phyloP scores from a whole-genome alignment of 805 yeast species.

The Candida easanensis region DNA sequence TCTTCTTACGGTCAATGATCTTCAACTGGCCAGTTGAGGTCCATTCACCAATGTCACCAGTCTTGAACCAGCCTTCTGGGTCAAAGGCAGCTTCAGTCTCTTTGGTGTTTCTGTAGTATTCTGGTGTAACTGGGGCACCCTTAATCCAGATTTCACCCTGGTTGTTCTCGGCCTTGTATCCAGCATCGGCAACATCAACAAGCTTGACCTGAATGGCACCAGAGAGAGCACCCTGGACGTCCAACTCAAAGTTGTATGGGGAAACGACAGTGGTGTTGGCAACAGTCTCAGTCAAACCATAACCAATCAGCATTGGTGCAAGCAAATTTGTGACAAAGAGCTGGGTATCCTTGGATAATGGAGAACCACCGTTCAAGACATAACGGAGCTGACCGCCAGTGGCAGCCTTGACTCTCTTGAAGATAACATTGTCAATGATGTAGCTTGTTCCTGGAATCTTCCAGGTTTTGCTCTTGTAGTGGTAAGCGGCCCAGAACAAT shows the following conservation, averaged over 20 bases:
- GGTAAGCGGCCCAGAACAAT: slow-evolving; percentile 85
- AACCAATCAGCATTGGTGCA: slow-evolving; percentile 88
- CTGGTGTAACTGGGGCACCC: slow-evolving; percentile 71
- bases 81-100: slow-evolving; percentile 75
- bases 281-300: slow-evolving; percentile 94
- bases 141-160: slow-evolving; percentile 89
- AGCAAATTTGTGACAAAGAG: slow-evolving; percentile 70
- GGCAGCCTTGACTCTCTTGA: slow-evolving; percentile 86
- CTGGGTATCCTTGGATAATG: slow-evolving; percentile 80
- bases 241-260: slow-evolving; percentile 64
- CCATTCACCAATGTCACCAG: slow-evolving; percentile 98
- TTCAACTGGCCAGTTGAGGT: slow-evolving; percentile 72
- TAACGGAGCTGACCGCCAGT: slow-evolving; percentile 86
- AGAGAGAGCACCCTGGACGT: slow-evolving; percentile 77
- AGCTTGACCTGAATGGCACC: slow-evolving; percentile 85
- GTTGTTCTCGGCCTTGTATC: slow-evolving; percentile 82
- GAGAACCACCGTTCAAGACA: slow-evolving; percentile 90
- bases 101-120: slow-evolving; percentile 78
- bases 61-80: slow-evolving; percentile 86
- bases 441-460: slow-evolving; percentile 69
- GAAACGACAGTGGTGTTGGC: slow-evolving; percentile 79
- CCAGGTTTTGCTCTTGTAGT: slow-evolving; percentile 63
- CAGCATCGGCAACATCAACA: slow-evolving; percentile 87
- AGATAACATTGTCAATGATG: slow-evolving; percentile 67
- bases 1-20: slow-evolving; percentile 92